A percentile compares a stretch with the other conserved stretches of the same genome.
phyloP scores from a whole-genome alignment of 495 filamentous ascomycete genomes.

The Talaromyces ruber region DNA sequence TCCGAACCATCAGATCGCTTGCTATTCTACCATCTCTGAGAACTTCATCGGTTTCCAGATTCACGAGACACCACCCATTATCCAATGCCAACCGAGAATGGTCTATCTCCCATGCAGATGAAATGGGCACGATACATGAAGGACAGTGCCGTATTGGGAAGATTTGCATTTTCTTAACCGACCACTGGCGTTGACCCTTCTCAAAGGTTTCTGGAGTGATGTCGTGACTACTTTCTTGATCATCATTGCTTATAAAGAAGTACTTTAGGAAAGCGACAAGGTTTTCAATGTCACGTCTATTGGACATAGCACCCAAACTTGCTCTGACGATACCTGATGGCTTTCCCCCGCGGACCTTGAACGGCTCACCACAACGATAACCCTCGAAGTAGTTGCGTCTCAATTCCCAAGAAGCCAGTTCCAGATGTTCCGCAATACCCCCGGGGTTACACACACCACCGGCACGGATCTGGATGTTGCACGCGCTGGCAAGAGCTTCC shows the following conservation, averaged over 20 bases:
- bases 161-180: constrained; percentile 16
- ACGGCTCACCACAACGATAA: constrained; percentile 51
- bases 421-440: constrained; percentile 38
- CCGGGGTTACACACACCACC: constrained; percentile 60
- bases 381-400: constrained; percentile 52
- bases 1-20: background rate
- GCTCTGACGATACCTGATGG: constrained; percentile 58
- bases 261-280: constrained; percentile 50
- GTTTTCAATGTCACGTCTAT: constrained; percentile 45
- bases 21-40: background rate
- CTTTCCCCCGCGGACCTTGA: constrained; percentile 42
- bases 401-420: constrained; percentile 47
- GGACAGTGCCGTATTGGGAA: constrained; percentile 76
- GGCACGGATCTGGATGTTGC: constrained; percentile 58
- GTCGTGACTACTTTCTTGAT: background rate
- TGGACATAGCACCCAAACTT: constrained; percentile 68
- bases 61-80: constrained; percentile 72
- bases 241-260: constrained; percentile 28
- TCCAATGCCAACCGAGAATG: constrained; percentile 73
- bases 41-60: background rate
- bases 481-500: constrained; percentile 52
- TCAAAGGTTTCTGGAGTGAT: background rate
- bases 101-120: constrained; percentile 53
- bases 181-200: constrained; percentile 4
- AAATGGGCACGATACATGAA: constrained; percentile 50